Base-by-base conservation (phyloP, 2,329 filamentous ascomycete species). In the Cytospora leucostoma region DNA sequence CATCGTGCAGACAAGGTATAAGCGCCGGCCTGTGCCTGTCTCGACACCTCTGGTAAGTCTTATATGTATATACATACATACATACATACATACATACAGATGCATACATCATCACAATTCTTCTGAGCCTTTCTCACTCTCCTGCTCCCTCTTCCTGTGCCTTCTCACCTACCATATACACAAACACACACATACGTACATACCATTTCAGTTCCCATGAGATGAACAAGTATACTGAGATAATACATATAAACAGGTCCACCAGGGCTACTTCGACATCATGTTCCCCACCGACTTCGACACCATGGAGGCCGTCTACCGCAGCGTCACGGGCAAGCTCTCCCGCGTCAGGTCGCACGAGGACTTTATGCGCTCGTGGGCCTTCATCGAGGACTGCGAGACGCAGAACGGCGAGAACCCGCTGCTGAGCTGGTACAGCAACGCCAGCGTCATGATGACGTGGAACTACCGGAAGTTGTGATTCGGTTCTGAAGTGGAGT, bases 181-280 rank as follows among this genome's bases (percentile, higher is more conserved):
- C n/a, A n/a, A n/a, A n/a, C n/a, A n/a, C n/a, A n/a, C n/a, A n/a
- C n/a, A n/a, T n/a, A n/a, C n/a, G n/a, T n/a, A n/a, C n/a, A n/a
- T n/a, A n/a, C n/a, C n/a, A n/a, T n/a, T n/a, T n/a, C n/a, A n/a
- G n/a, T n/a, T n/a, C n/a, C n/a, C n/a, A n/a, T n/a, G n/a, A n/a
- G 11, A 52, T 10, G 6, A 34, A 12, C 27, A 17, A 5, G n/a
- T 13, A 19, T 50, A 33, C 33, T 51, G 19, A 53, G n/a, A n/a
- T n/a, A n/a, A n/a, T 19, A 35, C 17, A 32, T n/a, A 4, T 10
- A 15, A 15, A 1, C 12, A 96, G 92, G 92, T 97, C 55, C 93
- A 98, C 75, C 96, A 99, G 79, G 96, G 95, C 53, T 98, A 97
- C 77, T 99, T 99, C 74, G 96, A 99, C 74, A 97, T 99, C 71